Base-by-base conservation (phyloP, 2,329 filamentous ascomycete species). In the Trichoderma gracile region DNA sequence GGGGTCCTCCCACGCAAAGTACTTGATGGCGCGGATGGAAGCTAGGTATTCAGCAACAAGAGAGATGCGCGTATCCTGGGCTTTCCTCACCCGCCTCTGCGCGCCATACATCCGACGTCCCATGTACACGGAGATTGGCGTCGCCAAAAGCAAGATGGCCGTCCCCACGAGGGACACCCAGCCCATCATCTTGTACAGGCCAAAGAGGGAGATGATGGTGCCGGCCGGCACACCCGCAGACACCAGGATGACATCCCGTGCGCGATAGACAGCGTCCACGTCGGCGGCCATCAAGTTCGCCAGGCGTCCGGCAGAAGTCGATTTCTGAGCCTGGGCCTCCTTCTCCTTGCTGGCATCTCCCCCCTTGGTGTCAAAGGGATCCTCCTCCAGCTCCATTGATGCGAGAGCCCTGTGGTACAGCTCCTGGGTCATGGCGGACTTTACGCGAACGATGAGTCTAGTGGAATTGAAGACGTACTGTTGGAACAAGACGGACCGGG, bases 221-320 rank as follows among this genome's bases (percentile, higher is more conserved):
- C 82, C 80, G 1, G 78, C 72, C 3, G 84, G 78, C 3, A 81
- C 75, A 15, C 82, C 81, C 38, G 80, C 74, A 1, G 73, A 63
- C 14, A 81, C 75, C 54, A 82, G 75, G 47, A 86, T 74, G 10
- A 84, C 73, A 67, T 87, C 84, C 43, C 83, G 78, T 9, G 82
- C 79, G 27, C 74, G 78, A 64, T 78, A 82, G 38, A 87, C 78
- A 30, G 83, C 81, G 62, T 86, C 83, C 10, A 87, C 78, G 68
- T 87, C 84, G 30, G 82, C 82, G 9, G 83, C 81, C 82, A 86
- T 86, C 60, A 87, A 76, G 63, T 84, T 86, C 15, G 82, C 81
- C 52, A 85, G 72, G 17, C 81, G 77, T 17, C 83, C 82, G 8
- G 82, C 78, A 3, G 83, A 82, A 1, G 81, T 78, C 10, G 74